A percentile compares a stretch with the other conserved stretches of the same genome.
Evolutionary conservation across 1,139 yeast species (phyloP).

Genomic region (Arxiozyma slooffiae): DNA sequence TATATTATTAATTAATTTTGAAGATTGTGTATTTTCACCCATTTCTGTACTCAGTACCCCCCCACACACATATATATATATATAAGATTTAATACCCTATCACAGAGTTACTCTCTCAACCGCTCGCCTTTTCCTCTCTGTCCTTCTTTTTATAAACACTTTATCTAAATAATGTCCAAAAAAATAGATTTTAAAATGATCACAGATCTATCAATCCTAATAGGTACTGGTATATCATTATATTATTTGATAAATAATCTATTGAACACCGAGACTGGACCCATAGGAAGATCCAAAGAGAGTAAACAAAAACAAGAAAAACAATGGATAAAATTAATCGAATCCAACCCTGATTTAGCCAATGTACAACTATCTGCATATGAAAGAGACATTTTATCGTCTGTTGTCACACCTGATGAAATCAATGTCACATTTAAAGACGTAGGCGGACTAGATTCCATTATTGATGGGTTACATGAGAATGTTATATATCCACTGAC

Average conservation of each 20-base stretch:
- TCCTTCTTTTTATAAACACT: too few species aligned
- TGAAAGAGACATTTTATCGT: conserved; percentile 63
- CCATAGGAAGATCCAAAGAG: conserved; percentile 48
- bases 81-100: too few species aligned
- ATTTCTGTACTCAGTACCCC: too few species aligned
- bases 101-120: too few species aligned
- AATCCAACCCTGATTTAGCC: conserved; percentile 46
- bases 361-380: conserved; percentile 59
- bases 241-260: conserved; percentile 60
- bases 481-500: conserved; percentile 83
- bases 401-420: conserved; percentile 80
- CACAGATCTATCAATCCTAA: conserved; percentile 59
- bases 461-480: conserved; percentile 77
- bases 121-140: too few species aligned
- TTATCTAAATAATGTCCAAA: too few species aligned
- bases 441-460: conserved; percentile 78
- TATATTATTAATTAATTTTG: too few species aligned
- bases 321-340: conserved; percentile 50
- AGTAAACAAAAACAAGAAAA: conserved; percentile 57
- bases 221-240: conserved; percentile 74
- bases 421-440: conserved; percentile 65
- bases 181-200: conserved; percentile 46
- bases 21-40: too few species aligned
- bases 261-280: conserved; percentile 43
- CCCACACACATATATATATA: too few species aligned